Conservation (phyloP, 768 basidiomycete species). For the Pisolithus marmoratus region DNA sequence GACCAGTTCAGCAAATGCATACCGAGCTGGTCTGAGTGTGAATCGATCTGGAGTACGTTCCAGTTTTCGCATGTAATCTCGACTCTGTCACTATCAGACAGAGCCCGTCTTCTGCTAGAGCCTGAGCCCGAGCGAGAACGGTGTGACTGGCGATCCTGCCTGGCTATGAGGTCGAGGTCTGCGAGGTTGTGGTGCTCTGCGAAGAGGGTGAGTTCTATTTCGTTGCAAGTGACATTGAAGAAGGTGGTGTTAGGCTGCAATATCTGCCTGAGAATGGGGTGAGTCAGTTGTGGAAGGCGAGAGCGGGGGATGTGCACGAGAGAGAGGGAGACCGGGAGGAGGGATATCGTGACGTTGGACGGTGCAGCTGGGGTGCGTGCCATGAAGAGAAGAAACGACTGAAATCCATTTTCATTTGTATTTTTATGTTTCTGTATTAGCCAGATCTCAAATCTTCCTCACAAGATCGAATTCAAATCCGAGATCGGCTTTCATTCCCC, state of each 20-base stretch:
- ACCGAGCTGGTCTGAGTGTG: constrained; percentile 61
- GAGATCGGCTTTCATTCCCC: background rate
- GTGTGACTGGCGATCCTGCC: constrained; percentile 46
- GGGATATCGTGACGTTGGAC: constrained; percentile 52
- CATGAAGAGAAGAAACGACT: constrained; percentile 7
- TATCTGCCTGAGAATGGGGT: constrained; percentile 62
- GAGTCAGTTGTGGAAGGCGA: constrained; percentile 53
- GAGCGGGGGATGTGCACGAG: constrained; percentile 72
- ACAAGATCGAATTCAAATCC: background rate
- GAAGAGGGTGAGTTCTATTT: constrained; percentile 73
- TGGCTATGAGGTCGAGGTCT: constrained; percentile 58
- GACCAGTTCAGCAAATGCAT: constrained; percentile 31
- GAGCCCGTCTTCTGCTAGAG: constrained; percentile 19
- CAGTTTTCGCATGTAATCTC: constrained; percentile 71
- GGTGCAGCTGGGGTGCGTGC: constrained; percentile 20
- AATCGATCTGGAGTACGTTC: constrained; percentile 79
- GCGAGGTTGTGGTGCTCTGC: constrained; percentile 51
- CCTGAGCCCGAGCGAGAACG: constrained; percentile 38
- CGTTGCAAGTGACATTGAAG: constrained; percentile 72
- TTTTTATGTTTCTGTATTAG: background rate
- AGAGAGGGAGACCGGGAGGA: constrained; percentile 65
- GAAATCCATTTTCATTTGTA: background rate
- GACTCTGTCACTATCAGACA: constrained; percentile 40
- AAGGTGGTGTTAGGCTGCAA: constrained; percentile 62
- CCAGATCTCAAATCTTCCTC: background rate